Evolutionary conservation across 2,329 filamentous ascomycete genomes (phyloP).

Genomic region (Beauveria sp.): DNA sequence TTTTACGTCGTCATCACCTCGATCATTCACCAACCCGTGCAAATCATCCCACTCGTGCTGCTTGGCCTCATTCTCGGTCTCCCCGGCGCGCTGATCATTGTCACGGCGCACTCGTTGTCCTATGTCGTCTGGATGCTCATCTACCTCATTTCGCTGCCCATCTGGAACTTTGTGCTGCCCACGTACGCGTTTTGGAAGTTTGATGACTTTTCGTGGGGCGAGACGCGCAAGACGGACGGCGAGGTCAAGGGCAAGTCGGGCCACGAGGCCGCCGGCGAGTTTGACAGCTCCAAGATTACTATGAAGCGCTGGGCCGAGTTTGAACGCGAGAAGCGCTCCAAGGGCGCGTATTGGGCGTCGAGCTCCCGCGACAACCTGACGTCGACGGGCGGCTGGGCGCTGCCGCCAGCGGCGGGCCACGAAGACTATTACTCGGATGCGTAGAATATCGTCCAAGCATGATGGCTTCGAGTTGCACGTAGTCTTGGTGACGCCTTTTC

Average conservation of each 20-base stretch:
- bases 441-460: conserved; percentile 18
- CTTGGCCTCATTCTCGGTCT: conserved; percentile 88
- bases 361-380: conserved; percentile 39
- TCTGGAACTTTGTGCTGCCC: conserved; percentile 97
- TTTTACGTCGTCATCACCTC: conserved; percentile 93
- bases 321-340: conserved; percentile 56
- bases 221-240: conserved; percentile 89
- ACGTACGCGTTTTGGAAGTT: conserved; percentile 99
- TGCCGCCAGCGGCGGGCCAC: conserved; percentile 28
- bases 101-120: conserved; percentile 86
- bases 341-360: conserved; percentile 44
- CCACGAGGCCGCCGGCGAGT: conserved; percentile 86
- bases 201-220: conserved; percentile 98
- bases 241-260: conserved; percentile 83
- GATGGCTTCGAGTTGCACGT: conserved; percentile 1
- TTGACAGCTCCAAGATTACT: conserved; percentile 96
- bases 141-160: conserved; percentile 83
- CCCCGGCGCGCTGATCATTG: conserved; percentile 80
- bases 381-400: conserved; percentile 35
- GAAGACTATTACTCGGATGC: conserved; percentile 51
- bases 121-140: conserved; percentile 97
- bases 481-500: not conserved
- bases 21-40: conserved; percentile 67
- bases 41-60: conserved; percentile 84
- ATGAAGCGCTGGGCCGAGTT: conserved; percentile 99